These are phyloP conservation scores for Acanthamoeba royreba DNA, from an alignment of 208 protist genomes.

Conservation along the genomic window DNA sequence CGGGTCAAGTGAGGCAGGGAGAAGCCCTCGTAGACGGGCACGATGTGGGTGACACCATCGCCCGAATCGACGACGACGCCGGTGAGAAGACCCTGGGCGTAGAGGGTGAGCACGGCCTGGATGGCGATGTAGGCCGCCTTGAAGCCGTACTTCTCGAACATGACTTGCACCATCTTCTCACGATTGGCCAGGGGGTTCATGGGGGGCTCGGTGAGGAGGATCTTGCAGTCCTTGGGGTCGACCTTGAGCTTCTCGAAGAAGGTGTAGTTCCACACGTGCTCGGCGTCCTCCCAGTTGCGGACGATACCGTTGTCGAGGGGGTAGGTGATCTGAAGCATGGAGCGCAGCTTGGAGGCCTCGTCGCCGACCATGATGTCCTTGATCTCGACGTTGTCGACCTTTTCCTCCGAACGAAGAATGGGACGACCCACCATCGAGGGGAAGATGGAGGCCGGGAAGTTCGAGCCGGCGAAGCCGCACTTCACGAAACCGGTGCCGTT, in stretches of 20 bases:
- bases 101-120: slow-evolving; percentile 92
- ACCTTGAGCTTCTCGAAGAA: slow-evolving; percentile 76
- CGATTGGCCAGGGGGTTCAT: background rate
- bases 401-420: slow-evolving; percentile 85
- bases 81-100: slow-evolving; percentile 91
- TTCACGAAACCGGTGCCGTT: slow-evolving; percentile 92
- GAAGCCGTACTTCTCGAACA: slow-evolving; percentile 97
- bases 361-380: slow-evolving; percentile 93
- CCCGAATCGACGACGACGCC: slow-evolving; percentile 98
- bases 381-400: slow-evolving; percentile 67
- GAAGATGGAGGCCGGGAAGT: slow-evolving; percentile 96
- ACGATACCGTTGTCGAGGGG: slow-evolving; percentile 96
- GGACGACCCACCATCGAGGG: slow-evolving; percentile 94
- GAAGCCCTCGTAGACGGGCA: slow-evolving; percentile 96
- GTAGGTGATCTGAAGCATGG: slow-evolving; percentile 89
- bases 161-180: slow-evolving; percentile 88
- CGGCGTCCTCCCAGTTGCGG: slow-evolving; percentile 95
- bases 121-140: slow-evolving; percentile 89
- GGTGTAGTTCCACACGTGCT: slow-evolving; percentile 94
- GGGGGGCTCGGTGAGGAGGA: slow-evolving; percentile 94
- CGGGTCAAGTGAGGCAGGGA: slow-evolving; percentile 79
- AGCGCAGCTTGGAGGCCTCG: slow-evolving; percentile 82
- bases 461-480: slow-evolving; percentile 93
- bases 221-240: slow-evolving; percentile 71
- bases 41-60: slow-evolving; percentile 97